Evolutionary conservation across 164 flowering plant species (phyloP).

Genomic region (Chloranthus sessilifolius): DNA sequence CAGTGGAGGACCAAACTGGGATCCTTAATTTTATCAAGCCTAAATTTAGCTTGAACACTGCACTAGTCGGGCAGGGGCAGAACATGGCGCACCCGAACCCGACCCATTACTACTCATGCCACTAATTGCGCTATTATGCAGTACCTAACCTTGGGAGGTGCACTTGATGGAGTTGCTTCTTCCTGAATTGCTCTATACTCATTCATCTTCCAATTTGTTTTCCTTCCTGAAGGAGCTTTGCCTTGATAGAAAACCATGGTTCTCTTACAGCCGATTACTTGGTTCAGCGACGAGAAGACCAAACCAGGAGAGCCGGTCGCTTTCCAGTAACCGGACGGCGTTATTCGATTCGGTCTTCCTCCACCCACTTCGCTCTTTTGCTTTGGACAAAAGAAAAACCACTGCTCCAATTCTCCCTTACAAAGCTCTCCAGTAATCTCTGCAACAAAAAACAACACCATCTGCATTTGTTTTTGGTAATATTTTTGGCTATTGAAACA

Average conservation of each 20-base stretch:
- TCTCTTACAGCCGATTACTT: slow-evolving; percentile 8
- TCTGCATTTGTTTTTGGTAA: not conserved
- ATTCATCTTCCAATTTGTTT: slow-evolving; percentile 16
- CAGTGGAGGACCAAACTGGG: too few species aligned
- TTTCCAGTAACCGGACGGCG: too few species aligned
- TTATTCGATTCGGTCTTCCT: slow-evolving; percentile 44
- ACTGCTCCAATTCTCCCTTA: slow-evolving; percentile 40
- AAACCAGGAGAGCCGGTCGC: slow-evolving; percentile 57
- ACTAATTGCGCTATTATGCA: too few species aligned
- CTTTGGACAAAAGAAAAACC: slow-evolving; percentile 53
- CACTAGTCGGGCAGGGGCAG: too few species aligned
- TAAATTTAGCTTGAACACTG: too few species aligned
- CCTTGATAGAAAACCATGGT: slow-evolving; percentile 21
- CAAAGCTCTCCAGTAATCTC: slow-evolving; percentile 38
- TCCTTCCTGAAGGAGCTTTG: slow-evolving; percentile 14
- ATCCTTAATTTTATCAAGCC: too few species aligned
- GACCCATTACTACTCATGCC: too few species aligned
- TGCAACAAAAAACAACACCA: slow-evolving; percentile 10
- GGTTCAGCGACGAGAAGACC: slow-evolving; percentile 32
- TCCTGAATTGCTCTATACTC: slow-evolving; percentile 11
- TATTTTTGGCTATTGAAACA: too few species aligned
- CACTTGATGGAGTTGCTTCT: not conserved
- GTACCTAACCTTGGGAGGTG: slow-evolving; percentile 5
- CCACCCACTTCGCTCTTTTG: slow-evolving; percentile 53
- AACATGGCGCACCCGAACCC: too few species aligned